A percentile compares a stretch with the other conserved stretches of the same genome.
These are phyloP conservation scores for Ceratorhiza oryzae-sativae DNA, from an alignment of 1,284 basidiomycete genomes.

Conservation along the genomic window DNA sequence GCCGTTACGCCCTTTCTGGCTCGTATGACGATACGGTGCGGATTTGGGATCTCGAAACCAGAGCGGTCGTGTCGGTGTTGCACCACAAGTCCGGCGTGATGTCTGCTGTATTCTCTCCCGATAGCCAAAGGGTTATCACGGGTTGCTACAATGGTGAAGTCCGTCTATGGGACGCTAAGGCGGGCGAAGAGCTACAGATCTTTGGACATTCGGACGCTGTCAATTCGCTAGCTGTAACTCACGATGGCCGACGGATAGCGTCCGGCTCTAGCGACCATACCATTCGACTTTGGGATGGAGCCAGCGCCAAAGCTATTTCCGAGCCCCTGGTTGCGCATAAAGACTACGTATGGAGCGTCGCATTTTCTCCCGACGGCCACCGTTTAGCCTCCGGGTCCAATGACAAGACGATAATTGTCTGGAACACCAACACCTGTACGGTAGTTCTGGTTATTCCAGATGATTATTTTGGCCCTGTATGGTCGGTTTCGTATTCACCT, in stretches of 20 bases:
- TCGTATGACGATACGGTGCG: conserved; percentile 38
- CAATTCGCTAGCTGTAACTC: conserved; percentile 4
- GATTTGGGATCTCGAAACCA: conserved; percentile 37
- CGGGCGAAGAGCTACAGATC: neutral
- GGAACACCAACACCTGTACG: conserved; percentile 22
- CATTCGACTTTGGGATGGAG: neutral
- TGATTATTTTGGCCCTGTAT: neutral
- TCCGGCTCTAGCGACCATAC: conserved; percentile 10
- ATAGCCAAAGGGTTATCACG: conserved; percentile 24
- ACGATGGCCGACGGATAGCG: neutral
- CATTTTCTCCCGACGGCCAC: conserved; percentile 37
- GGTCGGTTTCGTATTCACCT: conserved; percentile 36
- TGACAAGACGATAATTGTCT: conserved; percentile 30
- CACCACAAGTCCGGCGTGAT: conserved; percentile 51
- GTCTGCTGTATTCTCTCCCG: conserved; percentile 50
- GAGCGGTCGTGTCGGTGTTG: neutral
- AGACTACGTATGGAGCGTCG: conserved; percentile 9
- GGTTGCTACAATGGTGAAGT: conserved; percentile 6
- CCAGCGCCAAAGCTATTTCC: neutral
- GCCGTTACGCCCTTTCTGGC: conserved; percentile 33
- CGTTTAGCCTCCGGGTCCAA: conserved; percentile 20
- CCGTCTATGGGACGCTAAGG: conserved; percentile 29
- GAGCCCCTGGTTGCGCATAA: conserved; percentile 6
- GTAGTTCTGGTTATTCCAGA: neutral
- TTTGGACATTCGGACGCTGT: neutral